phyloP scores from a whole-genome alignment of 2,329 filamentous ascomycete genomes.

The Penicillium sclerotiorum region DNA sequence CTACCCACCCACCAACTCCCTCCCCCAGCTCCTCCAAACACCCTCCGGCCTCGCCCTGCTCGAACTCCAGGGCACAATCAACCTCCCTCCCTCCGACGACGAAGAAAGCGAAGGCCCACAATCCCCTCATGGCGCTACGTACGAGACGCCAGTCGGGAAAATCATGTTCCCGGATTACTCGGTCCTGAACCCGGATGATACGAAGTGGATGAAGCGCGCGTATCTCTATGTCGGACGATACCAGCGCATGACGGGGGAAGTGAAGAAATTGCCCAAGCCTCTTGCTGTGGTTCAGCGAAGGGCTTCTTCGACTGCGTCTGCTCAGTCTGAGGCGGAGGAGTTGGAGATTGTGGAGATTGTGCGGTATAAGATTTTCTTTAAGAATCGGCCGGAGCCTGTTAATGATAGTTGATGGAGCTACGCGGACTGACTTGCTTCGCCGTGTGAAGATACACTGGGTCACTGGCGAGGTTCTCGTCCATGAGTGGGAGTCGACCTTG shows the following conservation, averaged over 20 bases:
- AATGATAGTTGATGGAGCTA: conserved; percentile 42
- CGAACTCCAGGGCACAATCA: conserved; percentile 90
- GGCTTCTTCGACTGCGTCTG: conserved; percentile 26
- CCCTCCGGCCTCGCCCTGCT: conserved; percentile 86
- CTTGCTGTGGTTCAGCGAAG: conserved; percentile 74
- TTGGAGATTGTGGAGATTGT: conserved; percentile 87
- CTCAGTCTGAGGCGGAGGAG: conserved; percentile 31
- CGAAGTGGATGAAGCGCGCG: conserved; percentile 85
- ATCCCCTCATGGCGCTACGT: conserved; percentile 16
- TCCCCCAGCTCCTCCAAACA: conserved; percentile 83
- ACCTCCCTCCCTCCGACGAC: conserved; percentile 59
- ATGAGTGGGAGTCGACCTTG: too few species aligned
- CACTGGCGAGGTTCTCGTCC: too few species aligned
- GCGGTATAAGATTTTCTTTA: conserved; percentile 84
- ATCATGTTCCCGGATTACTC: conserved; percentile 78
- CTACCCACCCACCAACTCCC: conserved; percentile 52
- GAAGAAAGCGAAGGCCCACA: conserved; percentile 32
- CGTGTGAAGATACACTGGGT: not conserved
- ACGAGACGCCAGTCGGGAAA: conserved; percentile 65
- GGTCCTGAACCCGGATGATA: conserved; percentile 55
- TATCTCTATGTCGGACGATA: conserved; percentile 87
- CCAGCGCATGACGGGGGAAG: conserved; percentile 85
- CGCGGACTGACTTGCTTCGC: not conserved
- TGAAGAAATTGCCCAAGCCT: conserved; percentile 80
- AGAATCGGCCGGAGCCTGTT: conserved; percentile 81